A percentile compares a stretch with the other conserved stretches of the same genome.
Conservation (phyloP, 352 stramenopile species). For the Plasmopara muralis region DNA sequence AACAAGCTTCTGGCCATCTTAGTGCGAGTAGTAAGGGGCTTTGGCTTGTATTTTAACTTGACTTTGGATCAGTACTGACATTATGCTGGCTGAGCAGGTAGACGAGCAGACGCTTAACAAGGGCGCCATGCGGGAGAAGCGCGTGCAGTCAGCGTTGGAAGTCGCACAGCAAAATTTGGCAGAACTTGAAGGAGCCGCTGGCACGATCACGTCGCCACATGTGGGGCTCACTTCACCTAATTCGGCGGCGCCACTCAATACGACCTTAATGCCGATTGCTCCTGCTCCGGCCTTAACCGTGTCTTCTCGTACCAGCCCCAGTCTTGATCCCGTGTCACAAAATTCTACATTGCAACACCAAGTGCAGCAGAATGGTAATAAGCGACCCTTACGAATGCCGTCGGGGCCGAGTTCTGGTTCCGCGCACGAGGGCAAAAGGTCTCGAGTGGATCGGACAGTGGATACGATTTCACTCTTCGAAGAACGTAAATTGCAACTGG, state of each 20-base stretch:
- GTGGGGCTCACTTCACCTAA: conserved; percentile 5
- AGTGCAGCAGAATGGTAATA: conserved; percentile 26
- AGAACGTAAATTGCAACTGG: conserved; percentile 28
- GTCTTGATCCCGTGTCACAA: conserved; percentile 10
- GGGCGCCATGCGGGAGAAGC: conserved; percentile 29
- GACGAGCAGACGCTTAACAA: conserved; percentile 34
- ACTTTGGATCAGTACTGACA: too few relatives aligned
- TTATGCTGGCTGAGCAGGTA: conserved; percentile 15
- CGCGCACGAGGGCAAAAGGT: conserved; percentile 16
- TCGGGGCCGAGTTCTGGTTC: conserved; percentile 2
- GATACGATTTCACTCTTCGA: conserved; percentile 12
- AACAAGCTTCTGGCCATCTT: conserved; percentile 35
- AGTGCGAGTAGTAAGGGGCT: conserved; percentile 18
- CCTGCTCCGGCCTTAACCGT: conserved; percentile 12
- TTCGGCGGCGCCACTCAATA: conserved; percentile 1
- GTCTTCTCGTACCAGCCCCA: conserved; percentile 10
- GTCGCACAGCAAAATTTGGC: conserved; percentile 19
- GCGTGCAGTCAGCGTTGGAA: conserved; percentile 25
- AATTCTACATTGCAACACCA: conserved; percentile 8
- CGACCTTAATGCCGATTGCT: conserved; percentile 25
- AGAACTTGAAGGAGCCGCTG: conserved; percentile 16
- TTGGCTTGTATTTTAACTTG: neutral
- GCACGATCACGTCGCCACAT: conserved; percentile 3
- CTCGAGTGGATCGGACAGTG: conserved; percentile 12
- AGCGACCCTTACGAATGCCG: conserved; percentile 15